A percentile compares a stretch with the other conserved stretches of the same genome.
phyloP scores from a whole-genome alignment of 306 rosid species.

The Lotus japonicus region DNA sequence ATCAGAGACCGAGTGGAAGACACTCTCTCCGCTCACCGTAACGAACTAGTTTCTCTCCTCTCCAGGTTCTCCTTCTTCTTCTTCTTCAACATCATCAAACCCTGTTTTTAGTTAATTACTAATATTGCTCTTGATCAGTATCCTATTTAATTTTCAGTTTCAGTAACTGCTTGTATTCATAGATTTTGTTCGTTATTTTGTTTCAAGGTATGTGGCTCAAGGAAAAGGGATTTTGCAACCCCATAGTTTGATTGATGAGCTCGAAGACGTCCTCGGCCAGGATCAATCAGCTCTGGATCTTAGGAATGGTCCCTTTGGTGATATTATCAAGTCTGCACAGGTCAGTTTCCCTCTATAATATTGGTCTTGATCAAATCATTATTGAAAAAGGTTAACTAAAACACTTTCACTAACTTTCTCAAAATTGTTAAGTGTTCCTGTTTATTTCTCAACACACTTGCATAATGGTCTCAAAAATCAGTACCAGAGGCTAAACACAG shows the following conservation, averaged over 20 bases:
- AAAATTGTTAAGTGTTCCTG: not conserved
- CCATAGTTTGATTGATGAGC: slow-evolving; percentile 74
- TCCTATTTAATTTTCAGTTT: not conserved
- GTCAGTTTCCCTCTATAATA: not conserved
- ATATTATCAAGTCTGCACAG: slow-evolving; percentile 43
- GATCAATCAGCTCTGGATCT: slow-evolving; percentile 32
- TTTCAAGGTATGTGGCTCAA: slow-evolving; percentile 68
- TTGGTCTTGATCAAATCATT: too few relatives aligned
- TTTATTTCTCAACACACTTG: too few relatives aligned
- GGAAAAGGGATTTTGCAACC: slow-evolving; percentile 92
- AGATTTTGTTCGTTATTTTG: not conserved
- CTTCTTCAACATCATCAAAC: not conserved
- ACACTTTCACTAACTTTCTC: not conserved
- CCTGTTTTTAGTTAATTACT: not conserved
- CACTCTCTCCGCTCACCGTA: slow-evolving; percentile 78
- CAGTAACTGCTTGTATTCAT: not conserved
- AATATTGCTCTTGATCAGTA: not conserved
- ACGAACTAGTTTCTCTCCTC: slow-evolving; percentile 79
- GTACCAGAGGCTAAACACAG: not conserved
- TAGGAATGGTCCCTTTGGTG: slow-evolving; percentile 34
- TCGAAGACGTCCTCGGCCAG: slow-evolving; percentile 39
- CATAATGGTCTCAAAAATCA: not conserved
- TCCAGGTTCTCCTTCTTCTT: slow-evolving; percentile 48
- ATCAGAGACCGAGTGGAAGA: slow-evolving; percentile 76
- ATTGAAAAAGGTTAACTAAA: too few relatives aligned